Conservation (phyloP, 148 eudicot species). For the Simmondsia chinensis region DNA sequence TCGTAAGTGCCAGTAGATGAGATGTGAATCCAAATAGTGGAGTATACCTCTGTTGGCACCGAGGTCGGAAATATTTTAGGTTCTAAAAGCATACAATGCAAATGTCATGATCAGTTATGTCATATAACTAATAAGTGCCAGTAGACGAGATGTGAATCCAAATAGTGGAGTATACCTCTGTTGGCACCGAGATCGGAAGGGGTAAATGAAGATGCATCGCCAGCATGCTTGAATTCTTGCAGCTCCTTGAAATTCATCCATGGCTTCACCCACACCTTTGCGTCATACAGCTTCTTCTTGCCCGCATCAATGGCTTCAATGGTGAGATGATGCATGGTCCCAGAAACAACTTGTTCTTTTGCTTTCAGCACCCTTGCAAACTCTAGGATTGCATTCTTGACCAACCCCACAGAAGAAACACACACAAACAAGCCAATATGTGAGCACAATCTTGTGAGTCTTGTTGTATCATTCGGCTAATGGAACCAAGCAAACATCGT, state of each 20-base stretch:
- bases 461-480: too few species aligned
- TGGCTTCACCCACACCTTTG: conserved; percentile 94
- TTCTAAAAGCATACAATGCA: too few species aligned
- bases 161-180: conserved; percentile 63
- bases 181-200: conserved; percentile 67
- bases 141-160: too few species aligned
- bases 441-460: too few species aligned
- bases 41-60: too few species aligned
- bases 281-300: conserved; percentile 69
- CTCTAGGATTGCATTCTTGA: conserved; percentile 76
- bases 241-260: conserved; percentile 85
- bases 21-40: too few species aligned
- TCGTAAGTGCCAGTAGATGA: too few species aligned
- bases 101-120: too few species aligned
- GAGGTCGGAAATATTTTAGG: too few species aligned
- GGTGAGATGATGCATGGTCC: conserved; percentile 81
- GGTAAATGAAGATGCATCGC: conserved; percentile 44
- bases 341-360: conserved; percentile 68
- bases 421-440: neutral
- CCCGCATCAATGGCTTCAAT: conserved; percentile 72
- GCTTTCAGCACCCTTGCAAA: conserved; percentile 74
- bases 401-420: neutral
- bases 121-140: too few species aligned
- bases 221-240: conserved; percentile 77
- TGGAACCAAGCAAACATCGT: too few species aligned